These are phyloP conservation scores for Hygrocybe coccinea DNA, from an alignment of 768 basidiomycete species.

Conservation along the genomic window DNA sequence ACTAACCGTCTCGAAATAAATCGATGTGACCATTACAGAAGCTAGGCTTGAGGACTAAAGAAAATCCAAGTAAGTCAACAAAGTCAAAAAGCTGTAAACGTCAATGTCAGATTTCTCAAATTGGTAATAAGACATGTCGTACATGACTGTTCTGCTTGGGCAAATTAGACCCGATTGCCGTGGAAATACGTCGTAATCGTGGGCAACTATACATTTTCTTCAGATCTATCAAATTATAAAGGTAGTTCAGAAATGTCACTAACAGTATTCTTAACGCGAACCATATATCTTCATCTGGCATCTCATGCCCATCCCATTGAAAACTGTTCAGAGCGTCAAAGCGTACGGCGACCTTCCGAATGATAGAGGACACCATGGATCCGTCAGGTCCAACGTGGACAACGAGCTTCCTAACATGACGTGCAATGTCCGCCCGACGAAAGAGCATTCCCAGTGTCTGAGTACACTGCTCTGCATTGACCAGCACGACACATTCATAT, in stretches of 20 bases:
- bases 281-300: slow-evolving; percentile 72
- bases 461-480: slow-evolving; percentile 54
- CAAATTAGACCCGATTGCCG: slow-evolving; percentile 56
- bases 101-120: slow-evolving; percentile 1
- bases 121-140: slow-evolving; percentile 20
- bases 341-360: slow-evolving; percentile 44
- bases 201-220: slow-evolving; percentile 49
- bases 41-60: slow-evolving; percentile 51
- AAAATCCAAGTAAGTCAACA: slow-evolving; percentile 56
- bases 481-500: slow-evolving; percentile 54
- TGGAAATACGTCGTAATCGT: slow-evolving; percentile 55
- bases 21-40: slow-evolving; percentile 63
- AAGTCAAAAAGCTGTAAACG: slow-evolving; percentile 62
- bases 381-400: slow-evolving; percentile 38
- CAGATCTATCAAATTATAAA: neutral
- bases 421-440: slow-evolving; percentile 50
- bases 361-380: slow-evolving; percentile 45
- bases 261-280: slow-evolving; percentile 64
- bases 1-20: slow-evolving; percentile 51
- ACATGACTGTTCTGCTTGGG: slow-evolving; percentile 61
- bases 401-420: slow-evolving; percentile 59
- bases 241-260: slow-evolving; percentile 16
- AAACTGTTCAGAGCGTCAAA: slow-evolving; percentile 66
- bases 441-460: slow-evolving; percentile 62
- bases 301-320: slow-evolving; percentile 68